phyloP scores from a whole-genome alignment of 2,329 filamentous ascomycete species.

The Colletotrichum tropicicola region DNA sequence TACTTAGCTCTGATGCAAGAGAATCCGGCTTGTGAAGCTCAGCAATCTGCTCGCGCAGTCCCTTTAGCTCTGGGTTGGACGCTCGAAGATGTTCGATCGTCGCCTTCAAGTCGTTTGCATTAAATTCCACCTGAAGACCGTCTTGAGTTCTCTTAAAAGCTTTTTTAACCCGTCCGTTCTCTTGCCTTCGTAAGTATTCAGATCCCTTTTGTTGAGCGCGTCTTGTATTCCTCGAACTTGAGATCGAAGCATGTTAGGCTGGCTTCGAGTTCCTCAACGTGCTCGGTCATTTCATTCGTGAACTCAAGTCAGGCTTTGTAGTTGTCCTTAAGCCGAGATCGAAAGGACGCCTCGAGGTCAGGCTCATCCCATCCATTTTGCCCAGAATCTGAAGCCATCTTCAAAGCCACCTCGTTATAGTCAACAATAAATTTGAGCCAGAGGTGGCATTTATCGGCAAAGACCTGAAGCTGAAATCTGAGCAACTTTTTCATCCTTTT shows the following conservation, averaged over 20 bases:
- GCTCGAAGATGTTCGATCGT: background rate
- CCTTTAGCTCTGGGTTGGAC: constrained; percentile 1
- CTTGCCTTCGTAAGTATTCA: background rate
- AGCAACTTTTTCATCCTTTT: background rate
- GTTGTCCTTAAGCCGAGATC: background rate
- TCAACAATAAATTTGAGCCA: background rate
- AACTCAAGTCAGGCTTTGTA: background rate
- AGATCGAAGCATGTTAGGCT: background rate
- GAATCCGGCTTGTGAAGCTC: background rate
- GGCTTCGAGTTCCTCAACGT: background rate
- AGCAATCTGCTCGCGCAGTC: constrained; percentile 7
- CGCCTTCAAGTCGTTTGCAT: background rate
- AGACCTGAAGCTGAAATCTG: constrained; percentile 3
- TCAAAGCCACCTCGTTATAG: background rate
- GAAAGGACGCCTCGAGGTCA: background rate
- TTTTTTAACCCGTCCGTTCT: background rate
- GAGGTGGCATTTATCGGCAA: constrained; percentile 15
- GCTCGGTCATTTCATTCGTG: background rate
- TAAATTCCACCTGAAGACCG: background rate
- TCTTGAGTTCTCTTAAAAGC: background rate
- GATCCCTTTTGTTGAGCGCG: background rate
- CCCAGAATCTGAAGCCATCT: background rate
- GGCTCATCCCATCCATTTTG: background rate
- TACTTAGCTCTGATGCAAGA: background rate
- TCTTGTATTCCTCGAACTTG: background rate